Conservation (phyloP, 164 flowering plant genomes). For the Litsea cubeba region DNA sequence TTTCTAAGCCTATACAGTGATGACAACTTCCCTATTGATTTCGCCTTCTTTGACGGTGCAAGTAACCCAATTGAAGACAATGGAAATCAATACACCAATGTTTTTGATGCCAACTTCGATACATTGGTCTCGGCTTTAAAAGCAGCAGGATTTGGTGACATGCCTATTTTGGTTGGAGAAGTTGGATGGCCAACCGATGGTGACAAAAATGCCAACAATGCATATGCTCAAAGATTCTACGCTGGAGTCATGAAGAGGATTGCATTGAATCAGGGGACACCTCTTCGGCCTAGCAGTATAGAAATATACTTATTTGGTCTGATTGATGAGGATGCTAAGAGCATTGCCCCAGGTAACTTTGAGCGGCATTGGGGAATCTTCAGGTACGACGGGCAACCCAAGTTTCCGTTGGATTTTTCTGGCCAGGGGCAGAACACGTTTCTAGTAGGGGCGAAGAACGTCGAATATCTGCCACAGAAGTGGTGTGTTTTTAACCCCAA, state of each 20-base stretch:
- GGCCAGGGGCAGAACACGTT: slow-evolving; percentile 26
- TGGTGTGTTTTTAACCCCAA: slow-evolving; percentile 40
- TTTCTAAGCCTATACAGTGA: slow-evolving; percentile 35
- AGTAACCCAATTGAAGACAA: slow-evolving; percentile 21
- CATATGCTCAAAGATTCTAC: slow-evolving; percentile 32
- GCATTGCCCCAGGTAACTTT: slow-evolving; percentile 39
- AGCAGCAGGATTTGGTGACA: slow-evolving; percentile 24
- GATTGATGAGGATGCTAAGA: slow-evolving; percentile 49
- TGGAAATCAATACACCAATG: slow-evolving; percentile 30
- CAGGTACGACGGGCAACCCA: slow-evolving; percentile 41
- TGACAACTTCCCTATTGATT: slow-evolving; percentile 36
- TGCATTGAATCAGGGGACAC: slow-evolving; percentile 36
- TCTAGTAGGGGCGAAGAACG: slow-evolving; percentile 30
- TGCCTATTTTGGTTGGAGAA: slow-evolving; percentile 47
- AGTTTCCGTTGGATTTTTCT: slow-evolving; percentile 32
- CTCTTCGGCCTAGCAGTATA: slow-evolving; percentile 29
- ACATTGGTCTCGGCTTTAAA: slow-evolving; percentile 38
- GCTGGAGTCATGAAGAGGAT: slow-evolving; percentile 29
- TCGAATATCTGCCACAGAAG: slow-evolving; percentile 23
- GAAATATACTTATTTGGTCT: slow-evolving; percentile 44
- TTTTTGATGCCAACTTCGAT: slow-evolving; percentile 48
- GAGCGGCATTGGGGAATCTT: slow-evolving; percentile 56
- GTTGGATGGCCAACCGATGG: slow-evolving; percentile 58
- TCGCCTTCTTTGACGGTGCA: slow-evolving; percentile 45
- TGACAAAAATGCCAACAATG: slow-evolving; percentile 32